Base-by-base conservation (phyloP, 371 early-diverging fungal species). In the Mucor racemosus region DNA sequence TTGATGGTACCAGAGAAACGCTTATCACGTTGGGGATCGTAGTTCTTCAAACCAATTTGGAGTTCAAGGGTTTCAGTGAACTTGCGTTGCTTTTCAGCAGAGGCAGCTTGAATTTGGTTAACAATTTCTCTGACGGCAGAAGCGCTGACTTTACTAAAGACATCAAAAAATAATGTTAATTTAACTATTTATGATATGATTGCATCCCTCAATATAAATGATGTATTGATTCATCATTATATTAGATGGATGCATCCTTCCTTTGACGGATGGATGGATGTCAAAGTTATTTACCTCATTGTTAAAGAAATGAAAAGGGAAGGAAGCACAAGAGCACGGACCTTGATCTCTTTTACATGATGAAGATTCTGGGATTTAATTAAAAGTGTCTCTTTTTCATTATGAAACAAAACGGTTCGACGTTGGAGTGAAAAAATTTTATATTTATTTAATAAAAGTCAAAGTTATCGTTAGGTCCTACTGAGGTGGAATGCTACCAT, bases 41-140 rank as follows among this genome's bases (percentile, higher is more conserved):
- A 99, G 92, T 98, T 97, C 93, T 98, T 99, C 70, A 98, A 89
- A 82, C 96, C 95, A 80, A 98, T 91, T 86, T 98, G 97, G 76
- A 99, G 91, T 87, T 99, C 98, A 62, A 98, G 88, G 71, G 98
- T 97, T 86, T 97, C 98, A 60, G 80, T 81, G 89, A 97, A 97
- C 78, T 95, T 95, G 76, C 97, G 88, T 75, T 88, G 85, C 86
- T 94, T 94, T 80, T 92, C 95, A 79, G 88, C 88, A 74, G 95
- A 89, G 79, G 80, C 91, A 61, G 76, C 73, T 72, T 92, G 76
- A 76, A 96, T 73, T 71, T 81, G 78, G 60, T 75, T 68, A 71
- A 95, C 89, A 78, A 91, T 82, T 57, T 91, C 92, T 81, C 96
- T 92, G 84, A 94, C 94, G 84, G 91, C 89, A 77, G 91, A 79